phyloP scores from a whole-genome alignment of 352 stramenopile species.

The Phytopythium oedochilum region DNA sequence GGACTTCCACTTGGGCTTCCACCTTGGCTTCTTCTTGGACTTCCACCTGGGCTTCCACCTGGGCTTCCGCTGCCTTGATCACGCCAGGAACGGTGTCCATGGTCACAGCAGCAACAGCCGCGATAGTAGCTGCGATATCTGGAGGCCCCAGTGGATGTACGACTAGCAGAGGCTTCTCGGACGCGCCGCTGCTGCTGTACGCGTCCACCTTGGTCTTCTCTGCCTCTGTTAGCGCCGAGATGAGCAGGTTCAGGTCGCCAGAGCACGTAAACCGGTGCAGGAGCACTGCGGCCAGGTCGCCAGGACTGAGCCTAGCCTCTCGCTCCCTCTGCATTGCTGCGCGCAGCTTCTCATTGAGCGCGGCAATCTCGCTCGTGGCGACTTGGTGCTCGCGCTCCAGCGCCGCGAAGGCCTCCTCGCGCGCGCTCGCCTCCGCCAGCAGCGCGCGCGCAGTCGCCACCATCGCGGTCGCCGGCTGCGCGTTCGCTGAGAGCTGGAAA shows the following conservation, averaged over 20 bases:
- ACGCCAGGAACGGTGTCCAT: background rate
- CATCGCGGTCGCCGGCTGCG: background rate
- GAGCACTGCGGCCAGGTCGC: background rate
- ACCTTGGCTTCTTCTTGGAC: too few relatives aligned
- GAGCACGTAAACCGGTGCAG: background rate
- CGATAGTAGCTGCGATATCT: background rate
- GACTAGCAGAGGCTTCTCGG: background rate
- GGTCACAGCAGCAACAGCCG: background rate
- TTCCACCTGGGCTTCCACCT: too few relatives aligned
- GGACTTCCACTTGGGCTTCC: too few relatives aligned
- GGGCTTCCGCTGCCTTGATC: background rate
- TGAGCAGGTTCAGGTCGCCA: conserved; percentile 1
- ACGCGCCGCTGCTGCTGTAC: accelerated
- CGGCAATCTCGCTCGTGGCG: background rate
- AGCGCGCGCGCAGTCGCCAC: background rate
- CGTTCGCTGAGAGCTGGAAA: background rate
- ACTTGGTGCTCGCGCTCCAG: background rate
- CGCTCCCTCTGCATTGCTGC: background rate
- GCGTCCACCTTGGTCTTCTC: background rate
- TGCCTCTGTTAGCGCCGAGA: background rate
- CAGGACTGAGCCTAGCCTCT: background rate
- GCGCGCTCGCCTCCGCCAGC: background rate
- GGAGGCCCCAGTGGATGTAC: background rate
- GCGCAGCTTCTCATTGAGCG: background rate
- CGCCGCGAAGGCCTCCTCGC: background rate